Conservation (phyloP, 116 monocot genomes). For the Dioscorea cayenensis region DNA sequence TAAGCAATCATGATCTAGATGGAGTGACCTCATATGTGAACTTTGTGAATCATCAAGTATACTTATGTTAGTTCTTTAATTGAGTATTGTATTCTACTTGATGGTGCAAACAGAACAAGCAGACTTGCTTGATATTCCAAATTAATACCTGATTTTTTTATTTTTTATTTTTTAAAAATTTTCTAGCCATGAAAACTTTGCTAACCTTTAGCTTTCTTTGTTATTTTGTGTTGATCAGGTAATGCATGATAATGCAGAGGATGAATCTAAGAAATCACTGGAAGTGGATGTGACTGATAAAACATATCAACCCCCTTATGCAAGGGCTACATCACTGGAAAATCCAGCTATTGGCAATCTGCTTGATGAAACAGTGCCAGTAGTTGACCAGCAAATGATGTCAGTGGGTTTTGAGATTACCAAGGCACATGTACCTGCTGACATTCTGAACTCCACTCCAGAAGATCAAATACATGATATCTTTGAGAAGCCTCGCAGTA, state of each 20-base stretch:
- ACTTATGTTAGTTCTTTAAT: background rate
- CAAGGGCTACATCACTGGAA: slow-evolving; percentile 54
- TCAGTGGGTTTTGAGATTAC: slow-evolving; percentile 13
- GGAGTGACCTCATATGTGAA: background rate
- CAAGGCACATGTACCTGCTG: slow-evolving; percentile 14
- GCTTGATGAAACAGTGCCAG: slow-evolving; percentile 9
- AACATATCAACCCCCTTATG: slow-evolving; percentile 57
- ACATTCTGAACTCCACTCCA: slow-evolving; percentile 10
- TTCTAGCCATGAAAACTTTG: background rate
- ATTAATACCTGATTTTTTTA: background rate
- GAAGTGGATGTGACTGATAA: slow-evolving; percentile 15
- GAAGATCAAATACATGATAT: slow-evolving; percentile 30
- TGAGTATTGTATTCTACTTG: background rate
- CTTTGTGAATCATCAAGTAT: background rate
- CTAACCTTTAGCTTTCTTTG: background rate
- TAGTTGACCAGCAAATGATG: slow-evolving; percentile 18
- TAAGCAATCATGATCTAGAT: background rate
- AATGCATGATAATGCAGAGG: slow-evolving; percentile 8
- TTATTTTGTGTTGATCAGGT: slow-evolving; percentile 15
- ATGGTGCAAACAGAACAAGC: background rate
- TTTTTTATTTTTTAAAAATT: background rate
- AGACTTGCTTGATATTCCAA: background rate
- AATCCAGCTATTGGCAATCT: slow-evolving; percentile 15
- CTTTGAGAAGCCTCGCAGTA: slow-evolving; percentile 38
- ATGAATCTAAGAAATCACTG: slow-evolving; percentile 21